Evolutionary conservation across 2,329 filamentous ascomycete species (phyloP).

Genomic region (Aureobasidium sp.): DNA sequence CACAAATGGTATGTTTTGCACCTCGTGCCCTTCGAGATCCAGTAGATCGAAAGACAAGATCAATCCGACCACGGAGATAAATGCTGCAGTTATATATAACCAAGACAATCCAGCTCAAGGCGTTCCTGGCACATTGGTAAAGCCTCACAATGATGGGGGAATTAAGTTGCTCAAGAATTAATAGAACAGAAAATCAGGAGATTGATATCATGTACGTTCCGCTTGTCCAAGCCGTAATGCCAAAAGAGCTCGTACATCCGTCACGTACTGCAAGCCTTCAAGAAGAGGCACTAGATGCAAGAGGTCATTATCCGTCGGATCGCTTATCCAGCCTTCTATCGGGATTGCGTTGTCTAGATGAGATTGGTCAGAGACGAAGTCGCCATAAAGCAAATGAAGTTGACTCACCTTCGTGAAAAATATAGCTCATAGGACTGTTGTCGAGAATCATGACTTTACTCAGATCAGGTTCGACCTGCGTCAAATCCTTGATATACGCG

Average conservation of each 20-base stretch:
- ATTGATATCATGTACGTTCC: slow-evolving; percentile 20
- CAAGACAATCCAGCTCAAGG: background rate
- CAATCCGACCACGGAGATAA: background rate
- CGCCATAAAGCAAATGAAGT: background rate
- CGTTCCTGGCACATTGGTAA: background rate
- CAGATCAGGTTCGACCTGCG: slow-evolving; percentile 89
- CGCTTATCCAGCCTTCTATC: slow-evolving; percentile 98
- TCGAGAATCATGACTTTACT: slow-evolving; percentile 99
- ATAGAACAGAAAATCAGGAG: background rate
- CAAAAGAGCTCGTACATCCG: slow-evolving; percentile 85
- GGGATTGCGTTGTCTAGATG: slow-evolving; percentile 89
- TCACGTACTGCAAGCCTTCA: slow-evolving; percentile 92
- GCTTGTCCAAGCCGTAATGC: slow-evolving; percentile 79
- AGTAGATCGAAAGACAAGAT: background rate
- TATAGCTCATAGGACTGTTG: slow-evolving; percentile 96
- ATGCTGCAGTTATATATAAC: background rate
- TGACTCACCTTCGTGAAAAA: slow-evolving; percentile 84
- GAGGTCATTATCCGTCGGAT: slow-evolving; percentile 93
- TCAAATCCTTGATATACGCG: slow-evolving; percentile 96
- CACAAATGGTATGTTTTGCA: background rate
- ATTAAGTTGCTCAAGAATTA: background rate
- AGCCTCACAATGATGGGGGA: background rate
- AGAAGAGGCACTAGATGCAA: slow-evolving; percentile 87
- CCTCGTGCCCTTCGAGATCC: background rate
- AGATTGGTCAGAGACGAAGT: background rate